Conservation (phyloP, 2,329 filamentous ascomycete species). For the Alternaria postmessia region DNA sequence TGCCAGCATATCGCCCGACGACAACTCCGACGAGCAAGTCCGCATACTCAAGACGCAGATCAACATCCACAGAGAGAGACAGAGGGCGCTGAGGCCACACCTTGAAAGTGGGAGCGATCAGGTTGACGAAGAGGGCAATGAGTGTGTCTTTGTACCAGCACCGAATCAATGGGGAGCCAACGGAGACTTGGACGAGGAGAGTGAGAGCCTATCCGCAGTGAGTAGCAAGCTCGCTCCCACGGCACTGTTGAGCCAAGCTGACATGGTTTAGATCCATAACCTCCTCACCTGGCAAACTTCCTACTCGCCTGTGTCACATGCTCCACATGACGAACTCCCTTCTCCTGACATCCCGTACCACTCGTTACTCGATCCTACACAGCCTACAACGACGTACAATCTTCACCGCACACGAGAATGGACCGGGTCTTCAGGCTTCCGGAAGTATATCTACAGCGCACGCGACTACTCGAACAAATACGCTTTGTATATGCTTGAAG, state of each 20-base stretch:
- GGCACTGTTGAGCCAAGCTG: not conserved
- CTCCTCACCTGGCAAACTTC: slow-evolving; percentile 48
- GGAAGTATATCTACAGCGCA: slow-evolving; percentile 49
- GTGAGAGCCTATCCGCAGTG: slow-evolving; percentile 47
- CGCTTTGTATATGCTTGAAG: slow-evolving; percentile 47
- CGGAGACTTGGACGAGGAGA: slow-evolving; percentile 49
- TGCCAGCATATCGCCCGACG: slow-evolving; percentile 47
- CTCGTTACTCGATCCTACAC: slow-evolving; percentile 43
- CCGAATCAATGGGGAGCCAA: slow-evolving; percentile 51
- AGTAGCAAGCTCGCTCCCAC: slow-evolving; percentile 15
- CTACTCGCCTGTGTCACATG: slow-evolving; percentile 45
- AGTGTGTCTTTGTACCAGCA: slow-evolving; percentile 48
- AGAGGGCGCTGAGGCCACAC: slow-evolving; percentile 45
- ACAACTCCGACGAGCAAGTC: slow-evolving; percentile 47
- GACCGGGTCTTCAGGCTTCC: slow-evolving; percentile 43
- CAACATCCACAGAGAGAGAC: slow-evolving; percentile 46
- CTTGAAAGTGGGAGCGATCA: slow-evolving; percentile 48
- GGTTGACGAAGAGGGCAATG: slow-evolving; percentile 47
- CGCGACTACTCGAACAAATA: slow-evolving; percentile 49
- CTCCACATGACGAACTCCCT: slow-evolving; percentile 43
- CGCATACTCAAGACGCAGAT: slow-evolving; percentile 48
- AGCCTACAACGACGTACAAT: slow-evolving; percentile 45
- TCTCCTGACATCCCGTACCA: slow-evolving; percentile 47
- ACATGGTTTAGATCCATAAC: slow-evolving; percentile 42
- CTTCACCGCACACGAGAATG: slow-evolving; percentile 50